Base-by-base conservation (phyloP, 169 alveolate genomes). In the Plasmodium sp. region DNA sequence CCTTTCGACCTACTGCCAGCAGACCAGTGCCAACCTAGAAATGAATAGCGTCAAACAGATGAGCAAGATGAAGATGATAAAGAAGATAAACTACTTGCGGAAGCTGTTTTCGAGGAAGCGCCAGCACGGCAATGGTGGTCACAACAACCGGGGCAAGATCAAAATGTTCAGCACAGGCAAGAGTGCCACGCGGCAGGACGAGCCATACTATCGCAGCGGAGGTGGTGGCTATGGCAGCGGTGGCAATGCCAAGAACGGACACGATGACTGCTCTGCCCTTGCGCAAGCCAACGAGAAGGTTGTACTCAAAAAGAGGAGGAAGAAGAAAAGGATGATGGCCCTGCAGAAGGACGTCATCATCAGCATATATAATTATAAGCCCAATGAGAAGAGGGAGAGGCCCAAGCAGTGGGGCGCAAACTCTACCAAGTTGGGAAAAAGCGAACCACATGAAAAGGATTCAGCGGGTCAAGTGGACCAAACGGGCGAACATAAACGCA, bases 281-380 rank as follows among this genome's bases (percentile, higher is more conserved):
- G 58, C 22, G 62, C 48, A 51, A 4, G 67, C 22, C 18, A 36
- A 31, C 18, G 73, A 81, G 67, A 81, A 22, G 5, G 2, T 39
- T 12, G 16, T 18, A 62, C 5, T 62, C 31, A 67, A 51, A n/a
- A 71, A 45, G 93, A 45, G 73, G 51, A 45, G 73, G 51, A 56
- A 73, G 77, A 56, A 84, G 62, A 56, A 84, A 0, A 62, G 22
- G 18, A 43, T n/a, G 31, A 45, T 27, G 84, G 73, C 12, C 34
- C 14, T 72, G 36, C 83, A 45, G 39, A 84, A 73, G 43, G 81
- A 86, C 75, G 93, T 86, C n/a, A 27, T 86, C 27, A 75, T 86
- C 39, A 51, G 67, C 34, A 54, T 86, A 75, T 86, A 86, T 41
- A 86, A 56, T 51, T 34, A 77, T 71, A 86, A 51, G n/a, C 16